Base-by-base conservation (phyloP, 176 grass and related monocot genomes). In the Triticum dicoccoides region DNA sequence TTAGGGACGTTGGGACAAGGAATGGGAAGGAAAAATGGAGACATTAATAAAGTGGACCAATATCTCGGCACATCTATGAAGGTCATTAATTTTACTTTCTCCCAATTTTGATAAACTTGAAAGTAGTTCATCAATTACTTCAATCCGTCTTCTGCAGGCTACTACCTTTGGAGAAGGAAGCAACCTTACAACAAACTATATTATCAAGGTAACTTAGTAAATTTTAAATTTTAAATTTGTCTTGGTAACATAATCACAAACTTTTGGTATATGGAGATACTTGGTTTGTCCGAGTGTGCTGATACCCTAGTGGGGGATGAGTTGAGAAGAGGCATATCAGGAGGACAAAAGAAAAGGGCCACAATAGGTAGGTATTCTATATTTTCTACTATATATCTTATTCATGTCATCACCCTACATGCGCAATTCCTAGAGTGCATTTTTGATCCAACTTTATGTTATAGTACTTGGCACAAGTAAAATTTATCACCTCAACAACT, bases 11-110 rank as follows among this genome's bases (percentile, higher is more conserved):
- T 59, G 6, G 87, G 85, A 82, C 52, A 91, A 80, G 87, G 81
- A 80, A 68, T 91, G 38, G 65, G 82, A 73, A 88, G 83, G 59
- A 90, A 88, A 52, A 87, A 87, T 32, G 83, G 61, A 59, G 85
- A 67, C 37, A 86, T 92, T 73, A 92, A 95, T 39, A 86, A 88
- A 89, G 67, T 95, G 66, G 90, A 95, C 75, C 74, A 84, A 67
- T 85, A 95, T 72, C 78, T 88, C 62, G 90, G 86, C 83, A 84
- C 90, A 25, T 89, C 90, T 77, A 65, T 90, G 9, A 95, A 92
- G 88, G 93, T 95, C 24, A 17, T 24, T 78, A 39, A 18, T 66
- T 41, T 35, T 29, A 14, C 25, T 21, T 49, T 65, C 42, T 0
- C 35, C 23, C n/a, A 13, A 38, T 92, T 89, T 45, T 4, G 10